Evolutionary conservation across 345 rosid species (phyloP), one percentile per base, ranked within the genome.

Genomic region (Turritis glabra): DNA sequence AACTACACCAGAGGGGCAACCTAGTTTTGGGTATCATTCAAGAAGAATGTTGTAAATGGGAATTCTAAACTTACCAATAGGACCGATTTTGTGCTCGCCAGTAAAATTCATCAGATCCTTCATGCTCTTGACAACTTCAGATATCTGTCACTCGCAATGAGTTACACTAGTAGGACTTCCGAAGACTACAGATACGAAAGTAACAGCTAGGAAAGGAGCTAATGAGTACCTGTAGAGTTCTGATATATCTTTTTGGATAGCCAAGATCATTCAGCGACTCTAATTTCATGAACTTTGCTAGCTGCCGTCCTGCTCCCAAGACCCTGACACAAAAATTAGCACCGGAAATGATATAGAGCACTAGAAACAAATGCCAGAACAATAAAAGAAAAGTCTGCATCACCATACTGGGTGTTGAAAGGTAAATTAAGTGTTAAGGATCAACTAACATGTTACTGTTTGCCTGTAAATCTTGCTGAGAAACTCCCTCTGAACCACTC

Each of bases 91-190:
- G 61, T 83, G 64, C 40, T 94, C 93, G 44, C 77, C 72, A 50
- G 93, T 87, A 83, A 91, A 87, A 75, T 83, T 87, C 78, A 91
- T 89, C 65, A 94, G 83, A 81, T 90, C 99, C 84, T 91, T 91
- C 99, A 94, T 94, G 86, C 95, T 87, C 80, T 85, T 90, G 77
- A 94, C 96, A 82, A 90, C 96, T 90, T 94, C 99, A 32, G 95
- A 86, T 55, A 87, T 91, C 99, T 91, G 82, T 52, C 68, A 77
- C 63, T 78, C 46, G 60, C 69, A 80, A 41, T 50, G 53, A 21
- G 64, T 19, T 72, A 19, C 29, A 13, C 29, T 26, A 46, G 64
- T 26, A 64, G 13, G 33, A 33, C 27, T 35, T 52, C 40, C 7
- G 19, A 54, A 14, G 62, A 21, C 71, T 69, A 19, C 44, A 57